Percentiles rank a stretch among this genome's conserved stretches.
Conservation (phyloP, 139 green algal species). For the Limnomonas spitsbergensis region DNA sequence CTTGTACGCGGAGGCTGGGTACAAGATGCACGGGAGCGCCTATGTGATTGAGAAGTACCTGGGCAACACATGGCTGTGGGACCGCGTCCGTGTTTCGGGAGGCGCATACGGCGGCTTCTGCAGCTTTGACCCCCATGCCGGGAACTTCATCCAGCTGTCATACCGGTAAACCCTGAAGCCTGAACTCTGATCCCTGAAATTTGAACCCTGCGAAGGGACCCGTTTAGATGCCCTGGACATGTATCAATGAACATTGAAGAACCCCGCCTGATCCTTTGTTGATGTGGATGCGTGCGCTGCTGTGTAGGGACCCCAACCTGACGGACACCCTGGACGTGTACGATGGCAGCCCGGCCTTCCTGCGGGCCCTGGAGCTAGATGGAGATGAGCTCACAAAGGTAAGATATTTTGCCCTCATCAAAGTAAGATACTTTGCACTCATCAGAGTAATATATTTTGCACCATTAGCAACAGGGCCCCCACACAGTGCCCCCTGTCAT, state of each 20-base stretch:
- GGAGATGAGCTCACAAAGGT: constrained; percentile 85
- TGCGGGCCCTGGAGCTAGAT: constrained; percentile 74
- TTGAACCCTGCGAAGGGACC: no score
- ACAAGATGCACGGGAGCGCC: constrained; percentile 80
- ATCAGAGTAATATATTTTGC: no score
- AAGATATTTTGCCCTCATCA: no score
- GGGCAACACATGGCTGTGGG: constrained; percentile 95
- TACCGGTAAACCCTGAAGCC: constrained; percentile 15
- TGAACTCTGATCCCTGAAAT: no score
- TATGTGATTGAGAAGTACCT: constrained; percentile 97
- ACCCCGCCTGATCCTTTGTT: no score
- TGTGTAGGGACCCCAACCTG: constrained; percentile 92
- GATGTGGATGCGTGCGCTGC: no score
- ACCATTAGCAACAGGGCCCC: no score
- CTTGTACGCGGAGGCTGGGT: constrained; percentile 90
- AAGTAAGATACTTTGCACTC: no score
- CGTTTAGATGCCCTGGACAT: no score
- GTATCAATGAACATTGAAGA: no score
- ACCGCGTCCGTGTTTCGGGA: constrained; percentile 90
- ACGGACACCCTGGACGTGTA: constrained; percentile 87
- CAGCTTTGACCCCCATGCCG: constrained; percentile 91
- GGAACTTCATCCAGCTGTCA: constrained; percentile 24
- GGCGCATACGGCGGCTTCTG: constrained; percentile 97
- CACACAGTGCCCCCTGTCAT: no score
- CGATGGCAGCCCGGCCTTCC: constrained; percentile 81